Evolutionary conservation across 106 monocot genomes (phyloP).

Genomic region (Dioscorea zingiberensis): DNA sequence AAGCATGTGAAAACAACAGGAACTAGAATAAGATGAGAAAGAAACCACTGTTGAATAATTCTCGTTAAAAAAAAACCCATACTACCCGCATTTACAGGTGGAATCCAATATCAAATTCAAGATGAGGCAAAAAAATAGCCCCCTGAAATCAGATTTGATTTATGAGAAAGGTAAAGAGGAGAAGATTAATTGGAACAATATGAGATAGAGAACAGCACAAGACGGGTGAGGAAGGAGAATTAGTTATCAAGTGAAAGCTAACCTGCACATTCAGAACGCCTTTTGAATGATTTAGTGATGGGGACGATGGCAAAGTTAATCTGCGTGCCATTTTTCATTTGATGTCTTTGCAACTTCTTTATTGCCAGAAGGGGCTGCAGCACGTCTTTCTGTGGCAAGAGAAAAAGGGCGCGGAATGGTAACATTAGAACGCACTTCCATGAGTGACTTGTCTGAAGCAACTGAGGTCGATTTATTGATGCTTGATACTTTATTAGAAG

Average conservation of each 20-base stretch:
- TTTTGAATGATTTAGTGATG: slow-evolving; percentile 13
- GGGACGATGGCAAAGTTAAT: too few species aligned
- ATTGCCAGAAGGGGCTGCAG: slow-evolving; percentile 12
- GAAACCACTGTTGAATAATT: too few species aligned
- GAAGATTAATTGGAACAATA: not conserved
- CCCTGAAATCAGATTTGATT: not conserved
- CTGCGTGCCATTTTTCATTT: slow-evolving; percentile 12
- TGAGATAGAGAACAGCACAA: not conserved
- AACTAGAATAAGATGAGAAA: too few species aligned
- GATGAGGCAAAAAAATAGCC: not conserved
- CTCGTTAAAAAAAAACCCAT: too few species aligned
- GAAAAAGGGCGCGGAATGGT: slow-evolving; percentile 37
- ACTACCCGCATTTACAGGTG: too few species aligned
- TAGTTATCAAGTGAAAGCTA: slow-evolving; percentile 1
- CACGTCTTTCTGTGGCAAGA: slow-evolving; percentile 33
- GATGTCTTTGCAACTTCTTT: slow-evolving; percentile 14
- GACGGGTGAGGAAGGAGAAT: not conserved
- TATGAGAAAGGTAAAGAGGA: not conserved
- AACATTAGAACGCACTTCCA: slow-evolving; percentile 23
- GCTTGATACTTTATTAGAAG: slow-evolving; percentile 22
- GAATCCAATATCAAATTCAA: too few species aligned
- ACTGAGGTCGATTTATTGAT: slow-evolving; percentile 20
- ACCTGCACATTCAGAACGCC: slow-evolving; percentile 14
- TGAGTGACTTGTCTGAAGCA: slow-evolving; percentile 13
- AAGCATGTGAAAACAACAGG: too few species aligned